Conservation (phyloP, 2,329 filamentous ascomycete species). For the Cladorrhinum sp. region DNA sequence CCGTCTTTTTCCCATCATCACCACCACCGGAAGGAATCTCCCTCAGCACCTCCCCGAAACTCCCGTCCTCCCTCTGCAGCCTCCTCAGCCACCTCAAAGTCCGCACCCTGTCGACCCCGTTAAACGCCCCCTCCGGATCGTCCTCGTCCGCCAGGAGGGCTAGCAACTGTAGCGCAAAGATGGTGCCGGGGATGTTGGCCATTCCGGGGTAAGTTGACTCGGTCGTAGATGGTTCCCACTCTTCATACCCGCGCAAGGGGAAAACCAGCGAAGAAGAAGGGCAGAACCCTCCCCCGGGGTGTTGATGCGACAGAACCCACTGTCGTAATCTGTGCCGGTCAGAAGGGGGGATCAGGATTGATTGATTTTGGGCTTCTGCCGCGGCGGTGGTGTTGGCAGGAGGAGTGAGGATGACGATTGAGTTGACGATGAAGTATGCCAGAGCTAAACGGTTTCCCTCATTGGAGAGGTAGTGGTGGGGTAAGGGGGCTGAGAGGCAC, state of each 20-base stretch:
- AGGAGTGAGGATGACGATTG: conserved; percentile 73
- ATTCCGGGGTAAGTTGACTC: conserved; percentile 31
- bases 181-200: conserved; percentile 81
- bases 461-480: conserved; percentile 77
- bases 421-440: conserved; percentile 83
- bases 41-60: conserved; percentile 80
- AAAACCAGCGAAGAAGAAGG: conserved; percentile 70
- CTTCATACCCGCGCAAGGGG: conserved; percentile 32
- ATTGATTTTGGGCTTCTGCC: not conserved
- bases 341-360: conserved; percentile 32
- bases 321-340: conserved; percentile 50
- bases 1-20: no score
- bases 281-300: conserved; percentile 82
- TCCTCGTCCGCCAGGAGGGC: conserved; percentile 46
- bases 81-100: conserved; percentile 71
- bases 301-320: conserved; percentile 86
- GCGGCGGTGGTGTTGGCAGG: not conserved
- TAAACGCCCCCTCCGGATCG: conserved; percentile 45
- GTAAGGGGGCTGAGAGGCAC: conserved; percentile 78
- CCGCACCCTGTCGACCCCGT: conserved; percentile 62
- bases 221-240: conserved; percentile 29
- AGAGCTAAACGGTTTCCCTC: conserved; percentile 90
- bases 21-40: conserved; percentile 35
- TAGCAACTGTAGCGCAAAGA: conserved; percentile 78
- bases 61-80: conserved; percentile 80